Evolutionary conservation across 108 stramenopile species (phyloP), one percentile per base, ranked within the genome.

Genomic region (Cyclotella cryptica): DNA sequence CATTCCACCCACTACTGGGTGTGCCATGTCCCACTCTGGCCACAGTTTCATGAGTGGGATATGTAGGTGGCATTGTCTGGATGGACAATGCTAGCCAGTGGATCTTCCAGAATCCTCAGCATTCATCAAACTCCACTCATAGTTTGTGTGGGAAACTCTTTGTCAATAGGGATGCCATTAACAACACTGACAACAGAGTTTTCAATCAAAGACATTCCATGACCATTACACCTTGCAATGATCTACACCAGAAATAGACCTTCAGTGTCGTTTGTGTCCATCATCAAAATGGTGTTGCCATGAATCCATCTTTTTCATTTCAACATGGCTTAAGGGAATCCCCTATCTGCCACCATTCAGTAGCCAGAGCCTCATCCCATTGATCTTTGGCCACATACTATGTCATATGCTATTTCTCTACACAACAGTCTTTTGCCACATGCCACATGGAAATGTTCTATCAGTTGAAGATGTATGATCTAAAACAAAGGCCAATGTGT

Each of bases 261-360:
- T 84, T 86, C 60, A 52, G 62, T 41, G 88, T 84, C 0, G 81
- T 83, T 22, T 78, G 84, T 14, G 86, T 86, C 5, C 85, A 89
- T 62, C 88, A 89, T 77, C 86, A 89, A 39, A 89, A 89, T 69
- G 86, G 64, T 0, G 63, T 83, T 18, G 85, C 85, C 19, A 86
- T 87, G 51, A 77, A 84, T 27, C 77, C 39, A 85, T 87, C 51
- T 58, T 58, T 3, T 86, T 84, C 1, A 51, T 86, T 14, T 72
- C 68, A 26, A 28, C 6, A 2, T 61, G 59, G n/a, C n/a, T n/a
- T n/a, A n/a, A n/a, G n/a, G n/a, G n/a, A n/a, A n/a, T n/a, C n/a
- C n/a, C n/a, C n/a, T n/a, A n/a, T n/a, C n/a, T n/a, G n/a, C n/a
- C n/a, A n/a, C 12, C 6, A 35, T 35, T 35, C 4, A 6, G 35